Percentiles rank a stretch among this genome's conserved stretches.
These are phyloP conservation scores for Coemansia reversa DNA, from an alignment of 192 early-diverging fungal species.

Conservation along the genomic window DNA sequence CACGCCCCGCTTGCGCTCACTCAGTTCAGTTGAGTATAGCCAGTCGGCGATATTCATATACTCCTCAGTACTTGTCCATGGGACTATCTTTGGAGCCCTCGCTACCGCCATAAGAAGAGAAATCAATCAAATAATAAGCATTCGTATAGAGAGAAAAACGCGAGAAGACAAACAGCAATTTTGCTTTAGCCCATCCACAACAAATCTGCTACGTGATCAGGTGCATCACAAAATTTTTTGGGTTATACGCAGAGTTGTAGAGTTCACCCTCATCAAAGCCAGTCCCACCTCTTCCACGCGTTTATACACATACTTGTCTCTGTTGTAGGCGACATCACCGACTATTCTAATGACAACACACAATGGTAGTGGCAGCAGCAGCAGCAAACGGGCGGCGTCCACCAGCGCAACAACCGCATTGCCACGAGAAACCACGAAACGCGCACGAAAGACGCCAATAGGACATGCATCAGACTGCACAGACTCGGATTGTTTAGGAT, in stretches of 20 bases:
- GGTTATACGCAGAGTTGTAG: too few relatives aligned
- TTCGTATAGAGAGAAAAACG: not conserved
- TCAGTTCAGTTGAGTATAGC: slow-evolving; percentile 38
- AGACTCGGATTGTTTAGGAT: slow-evolving; percentile 58
- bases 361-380: slow-evolving; percentile 1
- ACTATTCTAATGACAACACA: not conserved
- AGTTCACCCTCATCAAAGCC: too few relatives aligned
- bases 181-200: too few relatives aligned
- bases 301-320: too few relatives aligned
- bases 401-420: not conserved
- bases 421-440: slow-evolving; percentile 11
- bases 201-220: too few relatives aligned
- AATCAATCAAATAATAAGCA: slow-evolving; percentile 1
- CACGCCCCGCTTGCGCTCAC: slow-evolving; percentile 38
- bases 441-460: slow-evolving; percentile 14
- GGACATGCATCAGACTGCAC: slow-evolving; percentile 59
- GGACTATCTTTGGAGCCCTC: slow-evolving; percentile 38
- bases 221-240: too few relatives aligned
- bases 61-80: slow-evolving; percentile 54
- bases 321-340: too few relatives aligned
- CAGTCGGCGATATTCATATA: slow-evolving; percentile 30
- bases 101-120: slow-evolving; percentile 20
- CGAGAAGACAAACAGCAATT: too few relatives aligned
- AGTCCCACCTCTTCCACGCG: too few relatives aligned
- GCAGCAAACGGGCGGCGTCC: slow-evolving; percentile 17